Conservation (phyloP, 176 grass and related monocot genomes). For the Aegilops sharonensis region DNA sequence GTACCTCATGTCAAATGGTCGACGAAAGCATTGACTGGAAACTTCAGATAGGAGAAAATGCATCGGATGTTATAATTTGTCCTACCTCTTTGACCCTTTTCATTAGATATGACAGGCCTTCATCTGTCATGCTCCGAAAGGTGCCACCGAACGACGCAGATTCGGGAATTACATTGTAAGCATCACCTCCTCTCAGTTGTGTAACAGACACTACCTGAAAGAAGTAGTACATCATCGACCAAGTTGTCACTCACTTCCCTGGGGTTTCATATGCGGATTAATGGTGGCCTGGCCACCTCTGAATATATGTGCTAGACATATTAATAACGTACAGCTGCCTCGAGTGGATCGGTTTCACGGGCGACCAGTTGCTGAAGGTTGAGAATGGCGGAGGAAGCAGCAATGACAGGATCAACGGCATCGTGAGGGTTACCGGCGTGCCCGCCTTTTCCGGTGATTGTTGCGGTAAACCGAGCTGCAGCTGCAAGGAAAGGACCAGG, state of each 20-base stretch:
- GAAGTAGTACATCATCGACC: not conserved
- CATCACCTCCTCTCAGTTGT: constrained; percentile 50
- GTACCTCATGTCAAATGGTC: not conserved
- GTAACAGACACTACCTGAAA: constrained; percentile 70
- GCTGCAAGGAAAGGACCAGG: constrained; percentile 37
- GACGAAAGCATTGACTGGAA: not conserved
- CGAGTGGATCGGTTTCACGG: constrained; percentile 42
- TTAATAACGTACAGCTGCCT: not conserved
- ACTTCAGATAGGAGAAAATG: not conserved
- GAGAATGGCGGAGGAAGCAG: constrained; percentile 35
- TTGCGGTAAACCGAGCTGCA: constrained; percentile 23
- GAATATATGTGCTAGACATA: not conserved
- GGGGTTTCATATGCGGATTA: not conserved
- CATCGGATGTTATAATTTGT: not conserved
- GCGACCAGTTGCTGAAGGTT: constrained; percentile 45
- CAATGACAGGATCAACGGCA: constrained; percentile 38
- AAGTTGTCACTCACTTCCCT: not conserved
- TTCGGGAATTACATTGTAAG: constrained; percentile 71
- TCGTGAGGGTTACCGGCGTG: constrained; percentile 42
- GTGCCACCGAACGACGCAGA: constrained; percentile 62
- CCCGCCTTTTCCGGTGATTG: constrained; percentile 36
- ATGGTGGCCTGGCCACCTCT: not conserved
- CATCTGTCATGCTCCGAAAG: constrained; percentile 52
- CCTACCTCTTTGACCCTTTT: constrained; percentile 59
- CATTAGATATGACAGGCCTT: constrained; percentile 49